Evolutionary conservation across 2,329 filamentous ascomycete genomes (phyloP).

Genomic region (Xylaria sp.): DNA sequence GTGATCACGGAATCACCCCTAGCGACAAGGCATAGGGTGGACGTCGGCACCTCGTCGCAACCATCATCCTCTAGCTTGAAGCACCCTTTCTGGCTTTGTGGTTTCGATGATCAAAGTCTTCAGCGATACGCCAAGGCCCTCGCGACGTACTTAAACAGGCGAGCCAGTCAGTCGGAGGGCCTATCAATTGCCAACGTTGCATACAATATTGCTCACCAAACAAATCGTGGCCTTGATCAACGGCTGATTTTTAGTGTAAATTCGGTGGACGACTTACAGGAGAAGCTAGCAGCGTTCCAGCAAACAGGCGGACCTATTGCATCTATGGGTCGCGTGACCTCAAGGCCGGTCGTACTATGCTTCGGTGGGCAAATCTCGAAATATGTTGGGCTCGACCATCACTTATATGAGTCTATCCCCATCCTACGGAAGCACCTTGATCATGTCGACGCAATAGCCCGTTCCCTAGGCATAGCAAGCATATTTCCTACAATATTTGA

Average conservation of each 20-base stretch:
- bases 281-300: background rate
- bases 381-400: slow-evolving; percentile 40
- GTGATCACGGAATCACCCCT: no score
- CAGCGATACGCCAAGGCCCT: slow-evolving; percentile 9
- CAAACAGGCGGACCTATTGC: background rate
- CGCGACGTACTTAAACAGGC: background rate
- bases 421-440: slow-evolving; percentile 37
- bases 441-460: slow-evolving; percentile 14
- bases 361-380: slow-evolving; percentile 44
- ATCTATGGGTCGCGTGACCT: no score
- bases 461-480: slow-evolving; percentile 29
- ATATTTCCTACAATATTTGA: slow-evolving; percentile 44
- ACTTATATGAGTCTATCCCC: slow-evolving; percentile 36
- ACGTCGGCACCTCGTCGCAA: no score
- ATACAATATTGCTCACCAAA: slow-evolving; percentile 41
- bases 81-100: slow-evolving; percentile 24
- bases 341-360: slow-evolving; percentile 43
- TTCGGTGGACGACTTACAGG: background rate
- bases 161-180: slow-evolving; percentile 25
- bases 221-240: slow-evolving; percentile 34
- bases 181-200: slow-evolving; percentile 36
- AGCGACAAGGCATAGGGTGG: background rate
- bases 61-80: slow-evolving; percentile 38
- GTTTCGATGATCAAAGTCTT: slow-evolving; percentile 26
- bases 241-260: slow-evolving; percentile 20